Conservation (phyloP, 805 yeast species). For the Candida insectorum region DNA sequence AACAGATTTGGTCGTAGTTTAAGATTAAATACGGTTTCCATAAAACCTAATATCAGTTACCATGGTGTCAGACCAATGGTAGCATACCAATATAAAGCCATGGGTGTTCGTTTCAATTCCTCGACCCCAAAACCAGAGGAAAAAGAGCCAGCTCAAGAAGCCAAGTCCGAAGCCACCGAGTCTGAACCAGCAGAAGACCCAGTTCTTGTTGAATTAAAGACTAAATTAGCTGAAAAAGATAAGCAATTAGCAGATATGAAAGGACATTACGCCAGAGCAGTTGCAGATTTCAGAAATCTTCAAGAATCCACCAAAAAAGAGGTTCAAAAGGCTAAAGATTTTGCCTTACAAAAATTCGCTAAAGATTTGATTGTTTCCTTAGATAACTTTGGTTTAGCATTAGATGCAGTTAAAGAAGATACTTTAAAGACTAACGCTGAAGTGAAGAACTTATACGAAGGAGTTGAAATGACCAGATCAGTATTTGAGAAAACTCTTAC, state of each 20-base stretch:
- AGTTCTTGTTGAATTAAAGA: slow-evolving; percentile 36
- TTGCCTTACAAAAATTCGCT: slow-evolving; percentile 89
- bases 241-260: slow-evolving; percentile 78
- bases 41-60: no score
- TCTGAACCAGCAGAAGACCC: slow-evolving; percentile 18
- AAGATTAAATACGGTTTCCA: no score
- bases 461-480: slow-evolving; percentile 85
- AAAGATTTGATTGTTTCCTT: slow-evolving; percentile 84
- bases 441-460: slow-evolving; percentile 74
- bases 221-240: slow-evolving; percentile 56
- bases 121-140: slow-evolving; percentile 13
- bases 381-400: slow-evolving; percentile 87
- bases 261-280: slow-evolving; percentile 75
- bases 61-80: no score
- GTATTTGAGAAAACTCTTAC: slow-evolving; percentile 80
- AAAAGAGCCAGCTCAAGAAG: slow-evolving; percentile 8
- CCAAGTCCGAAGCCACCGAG: slow-evolving; percentile 1
- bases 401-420: slow-evolving; percentile 66
- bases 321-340: slow-evolving; percentile 80
- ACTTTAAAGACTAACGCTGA: slow-evolving; percentile 57
- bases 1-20: no score
- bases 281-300: slow-evolving; percentile 89
- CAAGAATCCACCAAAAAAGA: slow-evolving; percentile 90
- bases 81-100: no score
- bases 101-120: slow-evolving; percentile 21